phyloP scores from a whole-genome alignment of 768 basidiomycete genomes.

The Panaeolus papilionaceus region DNA sequence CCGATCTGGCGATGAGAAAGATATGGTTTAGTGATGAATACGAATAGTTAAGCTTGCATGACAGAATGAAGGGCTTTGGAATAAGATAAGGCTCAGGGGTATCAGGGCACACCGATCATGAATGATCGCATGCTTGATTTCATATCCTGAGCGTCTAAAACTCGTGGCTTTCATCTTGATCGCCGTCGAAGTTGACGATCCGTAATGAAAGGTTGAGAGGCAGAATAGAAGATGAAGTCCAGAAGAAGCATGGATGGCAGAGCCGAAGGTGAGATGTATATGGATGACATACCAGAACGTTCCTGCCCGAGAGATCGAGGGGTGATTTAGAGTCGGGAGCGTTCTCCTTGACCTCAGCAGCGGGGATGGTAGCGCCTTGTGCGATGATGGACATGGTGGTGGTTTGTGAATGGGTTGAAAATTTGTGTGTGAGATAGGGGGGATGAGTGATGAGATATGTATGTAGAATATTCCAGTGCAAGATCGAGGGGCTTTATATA shows the following conservation, averaged over 20 bases:
- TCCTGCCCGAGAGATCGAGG: constrained; percentile 62
- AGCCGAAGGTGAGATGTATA: background rate
- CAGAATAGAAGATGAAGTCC: background rate
- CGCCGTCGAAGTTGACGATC: background rate
- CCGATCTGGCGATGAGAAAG: constrained; percentile 52
- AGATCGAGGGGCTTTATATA: background rate
- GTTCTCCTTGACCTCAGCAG: constrained; percentile 63
- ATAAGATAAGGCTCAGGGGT: background rate
- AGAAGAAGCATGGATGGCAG: background rate
- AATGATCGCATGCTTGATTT: constrained; percentile 4
- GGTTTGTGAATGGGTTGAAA: background rate
- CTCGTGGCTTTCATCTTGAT: background rate
- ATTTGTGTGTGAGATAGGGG: constrained; percentile 36
- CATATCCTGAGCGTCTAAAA: background rate
- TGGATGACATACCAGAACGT: constrained; percentile 59
- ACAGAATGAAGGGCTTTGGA: background rate
- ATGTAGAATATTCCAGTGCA: background rate
- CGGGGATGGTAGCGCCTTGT: constrained; percentile 49
- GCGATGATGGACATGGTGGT: constrained; percentile 7
- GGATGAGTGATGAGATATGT: constrained; percentile 1
- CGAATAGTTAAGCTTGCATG: background rate
- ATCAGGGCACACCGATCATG: constrained; percentile 8
- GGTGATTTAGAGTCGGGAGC: constrained; percentile 47
- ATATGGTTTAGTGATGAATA: background rate
- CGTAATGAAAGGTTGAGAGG: background rate